Evolutionary conservation across 352 stramenopile genomes (phyloP), one percentile per base, ranked within the genome.

Genomic region (Paralagenidium karlingii): DNA sequence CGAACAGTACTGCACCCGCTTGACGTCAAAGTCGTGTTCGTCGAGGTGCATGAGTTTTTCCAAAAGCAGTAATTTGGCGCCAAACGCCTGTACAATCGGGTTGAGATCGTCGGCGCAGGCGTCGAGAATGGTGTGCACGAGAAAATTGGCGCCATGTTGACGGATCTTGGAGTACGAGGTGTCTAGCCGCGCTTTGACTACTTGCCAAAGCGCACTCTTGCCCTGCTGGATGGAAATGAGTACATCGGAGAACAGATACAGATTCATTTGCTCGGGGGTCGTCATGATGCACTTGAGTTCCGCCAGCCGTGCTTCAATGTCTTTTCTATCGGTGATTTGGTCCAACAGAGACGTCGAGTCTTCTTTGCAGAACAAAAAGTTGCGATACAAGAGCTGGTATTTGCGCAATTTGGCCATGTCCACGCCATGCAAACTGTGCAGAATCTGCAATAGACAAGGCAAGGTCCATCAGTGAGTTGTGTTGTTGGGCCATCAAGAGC

Each of bases 111-210:
- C 77, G 10, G 87, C 77, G 11, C 78, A 80, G 9, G 68, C 74
- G 46, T 94, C 79, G 5, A 94, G 51, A 26, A 94, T 82, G 16
- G 77, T 68, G 43, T 90, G 80, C 4, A 79, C 64, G 11, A 89
- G 45, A 41, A 91, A 89, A 8, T 53, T 46, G 2, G 75, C 53
- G 16, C 70, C 68, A 36, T 80, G 75, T 52, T 91, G 79, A 5
- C 76, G 73, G 38, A 90, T 63, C 42, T 86, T 83, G 5, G 73
- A 87, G 59, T 90, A 90, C 18, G 73, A 86, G 11, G 63, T 82
- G 29, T 82, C 64, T 22, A 87, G 40, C 4, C 70, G 61, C 1
- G 62, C 42, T 34, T 88, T 84, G 16, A 86, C 54, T 1, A 68
- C 63, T 5, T 53, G 29, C 68, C 71, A 89, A 13, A 78, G 38